Percentiles rank a stretch among this genome's conserved stretches.
Conservation (phyloP, 148 eudicot genomes). For the Silene uniflora region DNA sequence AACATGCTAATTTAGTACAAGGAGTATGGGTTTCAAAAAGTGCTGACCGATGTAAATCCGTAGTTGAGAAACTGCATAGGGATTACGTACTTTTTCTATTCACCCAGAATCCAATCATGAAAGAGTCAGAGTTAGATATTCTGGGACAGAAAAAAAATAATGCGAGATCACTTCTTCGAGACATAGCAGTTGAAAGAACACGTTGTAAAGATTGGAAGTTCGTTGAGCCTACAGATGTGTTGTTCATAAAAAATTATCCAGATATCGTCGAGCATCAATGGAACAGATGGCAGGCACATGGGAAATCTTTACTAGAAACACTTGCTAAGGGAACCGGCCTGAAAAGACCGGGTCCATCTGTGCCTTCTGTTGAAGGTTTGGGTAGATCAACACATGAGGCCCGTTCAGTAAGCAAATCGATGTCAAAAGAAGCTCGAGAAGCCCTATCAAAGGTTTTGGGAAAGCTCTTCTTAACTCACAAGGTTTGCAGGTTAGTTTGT, state of each 20-base stretch:
- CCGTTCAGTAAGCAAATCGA: constrained; percentile 23
- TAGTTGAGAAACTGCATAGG: constrained; percentile 34
- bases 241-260: constrained; percentile 49
- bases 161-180: constrained; percentile 33
- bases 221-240: constrained; percentile 51
- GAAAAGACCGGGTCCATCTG: constrained; percentile 32
- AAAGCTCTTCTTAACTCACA: constrained; percentile 52
- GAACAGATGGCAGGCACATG: constrained; percentile 38
- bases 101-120: constrained; percentile 47
- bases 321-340: constrained; percentile 11
- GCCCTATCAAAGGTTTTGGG: constrained; percentile 56
- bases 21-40: constrained; percentile 83
- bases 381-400: constrained; percentile 36
- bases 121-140: constrained; percentile 26
- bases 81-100: constrained; percentile 54
- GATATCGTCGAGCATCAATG: constrained; percentile 45
- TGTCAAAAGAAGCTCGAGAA: constrained; percentile 67
- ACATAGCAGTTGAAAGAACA: constrained; percentile 57
- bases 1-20: constrained; percentile 64
- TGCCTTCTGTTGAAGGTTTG: constrained; percentile 29
- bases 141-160: constrained; percentile 25
- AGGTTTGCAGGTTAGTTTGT: constrained; percentile 73
- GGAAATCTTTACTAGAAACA: constrained; percentile 20
- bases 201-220: constrained; percentile 68
- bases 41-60: constrained; percentile 27